Conservation (phyloP, 805 yeast genomes). For the Kluyveromyces starmeri region DNA sequence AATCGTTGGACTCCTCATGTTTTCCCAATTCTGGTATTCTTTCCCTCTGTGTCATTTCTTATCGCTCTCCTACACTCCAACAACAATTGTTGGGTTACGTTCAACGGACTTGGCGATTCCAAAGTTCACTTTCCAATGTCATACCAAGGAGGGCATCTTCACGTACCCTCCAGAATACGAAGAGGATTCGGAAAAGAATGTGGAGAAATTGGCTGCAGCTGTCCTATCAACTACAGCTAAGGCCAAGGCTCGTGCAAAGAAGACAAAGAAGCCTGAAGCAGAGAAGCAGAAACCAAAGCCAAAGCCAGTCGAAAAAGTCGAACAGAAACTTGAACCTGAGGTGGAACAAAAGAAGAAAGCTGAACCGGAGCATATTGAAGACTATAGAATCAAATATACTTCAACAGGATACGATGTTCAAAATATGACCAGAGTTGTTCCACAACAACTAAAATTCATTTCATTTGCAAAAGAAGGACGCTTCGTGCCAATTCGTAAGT, state of each 20-base stretch:
- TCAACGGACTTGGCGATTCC: constrained; percentile 77
- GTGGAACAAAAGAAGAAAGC: constrained; percentile 18
- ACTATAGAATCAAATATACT: constrained; percentile 41
- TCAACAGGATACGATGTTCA: constrained; percentile 60
- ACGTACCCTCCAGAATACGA: constrained; percentile 86
- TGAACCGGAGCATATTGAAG: constrained; percentile 22
- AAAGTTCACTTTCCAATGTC: constrained; percentile 70
- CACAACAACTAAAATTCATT: constrained; percentile 77
- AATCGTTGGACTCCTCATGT: constrained; percentile 83
- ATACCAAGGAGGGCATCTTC: constrained; percentile 69
- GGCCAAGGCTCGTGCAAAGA: constrained; percentile 87
- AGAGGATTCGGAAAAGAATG: constrained; percentile 68
- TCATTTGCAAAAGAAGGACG: constrained; percentile 68
- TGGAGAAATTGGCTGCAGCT: constrained; percentile 86
- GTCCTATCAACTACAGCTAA: constrained; percentile 88
- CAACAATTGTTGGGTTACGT: constrained; percentile 79
- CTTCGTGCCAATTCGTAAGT: constrained; percentile 75
- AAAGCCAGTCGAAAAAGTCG: constrained; percentile 17
- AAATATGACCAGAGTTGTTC: constrained; percentile 83
- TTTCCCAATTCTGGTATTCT: constrained; percentile 97
- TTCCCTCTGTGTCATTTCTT: constrained; percentile 92
- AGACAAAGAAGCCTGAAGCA: constrained; percentile 44
- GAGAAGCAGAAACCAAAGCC: constrained; percentile 24
- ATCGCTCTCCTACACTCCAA: constrained; percentile 85
- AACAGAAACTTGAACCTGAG: constrained; percentile 18